Percentiles rank a stretch among this genome's conserved stretches.
These are phyloP conservation scores for Wickerhamiella azyma DNA, from an alignment of 805 yeast species.

Conservation along the genomic window DNA sequence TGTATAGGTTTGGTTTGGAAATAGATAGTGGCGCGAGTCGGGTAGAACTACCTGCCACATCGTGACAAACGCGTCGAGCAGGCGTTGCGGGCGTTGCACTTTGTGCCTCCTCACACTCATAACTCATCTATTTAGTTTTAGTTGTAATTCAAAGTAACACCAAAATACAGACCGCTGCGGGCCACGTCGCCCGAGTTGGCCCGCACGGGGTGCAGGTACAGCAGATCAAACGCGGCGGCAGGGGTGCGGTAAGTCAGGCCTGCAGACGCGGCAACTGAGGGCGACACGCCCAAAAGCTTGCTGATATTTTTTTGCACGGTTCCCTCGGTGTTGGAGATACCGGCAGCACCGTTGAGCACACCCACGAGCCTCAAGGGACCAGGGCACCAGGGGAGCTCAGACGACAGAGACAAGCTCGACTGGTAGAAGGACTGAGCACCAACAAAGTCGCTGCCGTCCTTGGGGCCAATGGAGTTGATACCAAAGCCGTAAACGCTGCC, in stretches of 20 bases:
- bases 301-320: slow-evolving; percentile 16
- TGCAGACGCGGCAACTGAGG: slow-evolving; percentile 38
- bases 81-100: too few species aligned
- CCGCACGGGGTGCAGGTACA: slow-evolving; percentile 45
- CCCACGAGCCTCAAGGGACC: slow-evolving; percentile 49
- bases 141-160: slow-evolving; percentile 36
- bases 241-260: slow-evolving; percentile 48
- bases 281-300: slow-evolving; percentile 25
- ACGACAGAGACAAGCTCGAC: slow-evolving; percentile 40
- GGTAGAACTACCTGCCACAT: neutral
- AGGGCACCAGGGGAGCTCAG: slow-evolving; percentile 43
- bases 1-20: slow-evolving; percentile 16
- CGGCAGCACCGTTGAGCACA: slow-evolving; percentile 52
- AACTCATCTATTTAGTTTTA: neutral
- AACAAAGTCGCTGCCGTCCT: slow-evolving; percentile 35
- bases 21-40: neutral
- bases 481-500: slow-evolving; percentile 53
- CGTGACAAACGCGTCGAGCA: too few species aligned
- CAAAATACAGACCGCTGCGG: slow-evolving; percentile 48
- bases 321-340: slow-evolving; percentile 21
- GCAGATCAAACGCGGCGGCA: slow-evolving; percentile 48
- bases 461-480: slow-evolving; percentile 49
- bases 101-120: too few species aligned
- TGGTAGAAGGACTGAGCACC: slow-evolving; percentile 58
- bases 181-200: slow-evolving; percentile 33